Evolutionary conservation across 495 filamentous ascomycete genomes (phyloP).

Genomic region (Gamarada debralockiae): DNA sequence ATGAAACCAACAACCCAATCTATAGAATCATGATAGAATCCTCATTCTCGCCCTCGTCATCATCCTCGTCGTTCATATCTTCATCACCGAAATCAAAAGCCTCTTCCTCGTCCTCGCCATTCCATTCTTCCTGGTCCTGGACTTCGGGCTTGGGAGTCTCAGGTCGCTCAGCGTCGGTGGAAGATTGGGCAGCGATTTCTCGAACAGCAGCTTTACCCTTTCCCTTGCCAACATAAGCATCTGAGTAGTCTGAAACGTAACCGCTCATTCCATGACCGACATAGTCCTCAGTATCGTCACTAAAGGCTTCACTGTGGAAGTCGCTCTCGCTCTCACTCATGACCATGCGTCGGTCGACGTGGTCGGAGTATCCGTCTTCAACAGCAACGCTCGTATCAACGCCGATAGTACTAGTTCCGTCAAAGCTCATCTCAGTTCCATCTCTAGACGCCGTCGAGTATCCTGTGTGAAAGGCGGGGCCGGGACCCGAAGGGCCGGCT

Average conservation of each 20-base stretch:
- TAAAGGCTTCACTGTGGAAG: not conserved
- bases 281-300: not conserved
- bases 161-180: not conserved
- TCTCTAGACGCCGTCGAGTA: not conserved
- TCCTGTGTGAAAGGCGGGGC: conserved; percentile 32
- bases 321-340: not conserved
- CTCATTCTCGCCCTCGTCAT: too few species aligned
- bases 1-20: too few species aligned
- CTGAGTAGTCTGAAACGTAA: not conserved
- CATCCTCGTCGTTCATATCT: too few species aligned
- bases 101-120: not conserved
- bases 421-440: not conserved
- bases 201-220: not conserved
- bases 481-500: conserved; percentile 39
- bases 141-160: not conserved
- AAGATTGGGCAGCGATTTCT: not conserved
- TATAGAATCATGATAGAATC: too few species aligned
- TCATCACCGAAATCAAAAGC: not conserved
- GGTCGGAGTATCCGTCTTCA: not conserved
- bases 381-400: not conserved
- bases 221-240: not conserved
- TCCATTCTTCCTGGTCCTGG: not conserved
- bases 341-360: not conserved
- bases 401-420: not conserved
- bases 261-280: not conserved